Evolutionary conservation across 345 rosid species (phyloP).

Genomic region (Sonneratia alba): DNA sequence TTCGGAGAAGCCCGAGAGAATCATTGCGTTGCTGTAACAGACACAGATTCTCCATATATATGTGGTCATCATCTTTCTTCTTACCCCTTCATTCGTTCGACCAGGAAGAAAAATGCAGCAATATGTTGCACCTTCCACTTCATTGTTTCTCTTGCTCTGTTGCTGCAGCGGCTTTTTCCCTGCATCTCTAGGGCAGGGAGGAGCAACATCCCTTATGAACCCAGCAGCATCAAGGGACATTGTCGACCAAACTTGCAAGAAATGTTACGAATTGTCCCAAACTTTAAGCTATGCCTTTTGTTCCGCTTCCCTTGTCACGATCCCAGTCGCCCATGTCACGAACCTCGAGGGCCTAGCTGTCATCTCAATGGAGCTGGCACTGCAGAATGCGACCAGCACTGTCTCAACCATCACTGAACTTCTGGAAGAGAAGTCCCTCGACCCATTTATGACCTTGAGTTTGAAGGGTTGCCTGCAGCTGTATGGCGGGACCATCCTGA

Average conservation of each 20-base stretch:
- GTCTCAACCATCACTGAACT: conserved; percentile 28
- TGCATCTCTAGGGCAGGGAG: background rate
- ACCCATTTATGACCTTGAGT: conserved; percentile 21
- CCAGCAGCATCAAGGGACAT: conserved; percentile 13
- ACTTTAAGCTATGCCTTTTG: conserved; percentile 34
- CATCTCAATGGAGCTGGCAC: conserved; percentile 45
- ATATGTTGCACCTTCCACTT: background rate
- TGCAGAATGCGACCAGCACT: conserved; percentile 42
- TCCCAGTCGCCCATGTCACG: conserved; percentile 36
- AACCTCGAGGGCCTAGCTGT: conserved; percentile 42
- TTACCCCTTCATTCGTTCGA: background rate
- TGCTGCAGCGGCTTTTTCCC: background rate
- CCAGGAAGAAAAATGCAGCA: background rate
- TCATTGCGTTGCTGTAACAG: background rate
- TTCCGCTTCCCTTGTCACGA: conserved; percentile 25
- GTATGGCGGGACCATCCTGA: conserved; percentile 27
- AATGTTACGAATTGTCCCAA: conserved; percentile 26
- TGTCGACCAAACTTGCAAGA: conserved; percentile 33
- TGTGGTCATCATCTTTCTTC: background rate
- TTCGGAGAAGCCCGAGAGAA: background rate
- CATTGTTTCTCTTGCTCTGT: background rate
- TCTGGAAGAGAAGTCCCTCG: conserved; percentile 18
- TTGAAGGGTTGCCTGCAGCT: conserved; percentile 41
- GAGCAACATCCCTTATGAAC: background rate
- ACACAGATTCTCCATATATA: background rate